phyloP scores from a whole-genome alignment of 129 eudicot genomes.

The Deinandra increscens region DNA sequence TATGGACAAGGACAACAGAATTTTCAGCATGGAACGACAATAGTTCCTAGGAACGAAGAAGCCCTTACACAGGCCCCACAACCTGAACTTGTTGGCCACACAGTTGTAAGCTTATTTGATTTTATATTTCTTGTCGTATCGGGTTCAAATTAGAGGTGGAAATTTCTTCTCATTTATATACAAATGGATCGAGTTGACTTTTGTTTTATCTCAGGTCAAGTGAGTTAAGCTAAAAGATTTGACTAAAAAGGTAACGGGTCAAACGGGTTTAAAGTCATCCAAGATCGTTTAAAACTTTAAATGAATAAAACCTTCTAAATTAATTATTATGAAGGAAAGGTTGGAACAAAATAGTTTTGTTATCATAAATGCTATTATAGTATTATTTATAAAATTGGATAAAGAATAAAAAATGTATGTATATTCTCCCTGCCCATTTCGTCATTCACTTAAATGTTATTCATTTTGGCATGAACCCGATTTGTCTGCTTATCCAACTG shows the following conservation, averaged over 20 bases:
- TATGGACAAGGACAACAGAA: slow-evolving; percentile 41
- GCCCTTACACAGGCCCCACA: slow-evolving; percentile 56
- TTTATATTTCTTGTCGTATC: not conserved
- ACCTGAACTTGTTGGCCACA: slow-evolving; percentile 73
- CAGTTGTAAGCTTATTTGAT: slow-evolving; percentile 54
- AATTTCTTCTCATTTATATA: not conserved
- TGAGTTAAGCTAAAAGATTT: not conserved
- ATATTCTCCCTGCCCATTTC: not conserved
- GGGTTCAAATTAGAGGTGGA: not conserved
- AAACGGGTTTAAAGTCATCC: not conserved
- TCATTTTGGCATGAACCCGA: not conserved
- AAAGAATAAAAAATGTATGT: not conserved
- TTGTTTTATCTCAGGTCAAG: not conserved
- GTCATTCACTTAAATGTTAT: not conserved
- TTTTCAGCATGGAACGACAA: slow-evolving; percentile 39
- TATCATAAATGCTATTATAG: not conserved
- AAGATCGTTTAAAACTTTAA: not conserved
- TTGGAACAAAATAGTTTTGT: not conserved
- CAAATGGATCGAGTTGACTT: slow-evolving; percentile 2
- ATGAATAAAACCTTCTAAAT: not conserved
- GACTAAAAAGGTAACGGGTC: not conserved
- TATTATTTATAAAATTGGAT: not conserved
- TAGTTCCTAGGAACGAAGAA: slow-evolving; percentile 46
- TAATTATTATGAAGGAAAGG: not conserved
- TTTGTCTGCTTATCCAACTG: not conserved